These are phyloP conservation scores for Ascochyta lentis DNA, from an alignment of 2,329 filamentous ascomycete species.

Conservation along the genomic window DNA sequence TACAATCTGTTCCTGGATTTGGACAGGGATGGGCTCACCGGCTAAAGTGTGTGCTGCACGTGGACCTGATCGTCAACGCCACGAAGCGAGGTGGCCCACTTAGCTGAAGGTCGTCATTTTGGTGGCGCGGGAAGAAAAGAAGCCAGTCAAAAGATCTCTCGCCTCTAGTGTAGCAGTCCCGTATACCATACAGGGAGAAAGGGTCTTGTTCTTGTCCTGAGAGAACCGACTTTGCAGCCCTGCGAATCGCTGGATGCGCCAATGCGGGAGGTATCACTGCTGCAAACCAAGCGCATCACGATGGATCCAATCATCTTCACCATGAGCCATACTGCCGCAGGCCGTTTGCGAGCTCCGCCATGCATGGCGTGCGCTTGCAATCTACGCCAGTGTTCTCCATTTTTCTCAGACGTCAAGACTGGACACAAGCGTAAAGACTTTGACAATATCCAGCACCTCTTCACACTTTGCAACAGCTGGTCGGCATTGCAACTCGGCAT, in stretches of 20 bases:
- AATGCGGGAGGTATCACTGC: constrained; percentile 2
- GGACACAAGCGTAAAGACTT: neutral
- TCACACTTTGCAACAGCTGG: neutral
- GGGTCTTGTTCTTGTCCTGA: neutral
- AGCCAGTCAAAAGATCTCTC: neutral
- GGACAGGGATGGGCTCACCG: constrained; percentile 20
- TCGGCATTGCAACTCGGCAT: constrained; percentile 11
- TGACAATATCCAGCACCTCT: neutral
- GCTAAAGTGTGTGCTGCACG: constrained; percentile 31
- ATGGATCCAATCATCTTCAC: constrained; percentile 3
- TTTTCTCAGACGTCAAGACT: constrained; percentile 4
- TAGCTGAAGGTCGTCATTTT: constrained; percentile 15
- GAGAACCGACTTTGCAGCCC: neutral
- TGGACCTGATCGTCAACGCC: constrained; percentile 28
- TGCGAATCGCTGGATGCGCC: constrained; percentile 2
- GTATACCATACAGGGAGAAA: neutral
- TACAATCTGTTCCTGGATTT: constrained; percentile 19
- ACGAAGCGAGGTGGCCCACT: constrained; percentile 23
- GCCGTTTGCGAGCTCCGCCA: constrained; percentile 4
- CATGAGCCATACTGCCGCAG: constrained; percentile 2
- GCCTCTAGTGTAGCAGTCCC: neutral
- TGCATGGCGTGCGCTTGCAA: constrained; percentile 7
- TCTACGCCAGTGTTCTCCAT: neutral
- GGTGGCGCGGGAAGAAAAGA: constrained; percentile 13
- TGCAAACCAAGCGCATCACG: neutral